Base-by-base conservation (phyloP, 192 early-diverging fungal genomes). In the Backusella westeae region DNA sequence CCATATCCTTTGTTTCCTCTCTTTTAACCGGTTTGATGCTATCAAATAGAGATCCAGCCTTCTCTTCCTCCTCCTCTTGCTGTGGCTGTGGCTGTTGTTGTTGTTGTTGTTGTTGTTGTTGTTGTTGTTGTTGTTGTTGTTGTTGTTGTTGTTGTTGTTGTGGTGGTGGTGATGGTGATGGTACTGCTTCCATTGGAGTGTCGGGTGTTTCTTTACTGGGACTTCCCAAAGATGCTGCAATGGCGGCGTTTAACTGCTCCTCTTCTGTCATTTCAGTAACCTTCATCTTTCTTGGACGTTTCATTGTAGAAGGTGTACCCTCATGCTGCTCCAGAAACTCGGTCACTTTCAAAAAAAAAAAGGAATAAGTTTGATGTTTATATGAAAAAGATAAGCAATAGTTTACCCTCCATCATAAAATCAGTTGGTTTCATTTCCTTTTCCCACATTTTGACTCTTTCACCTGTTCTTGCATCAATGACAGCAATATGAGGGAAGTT, bases 391-490 rank as follows among this genome's bases (percentile, higher is more conserved):
- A 39, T 10, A 39, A 39, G 10, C 8, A 21, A 53, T 67, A 3
- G 35, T 42, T 67, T 84, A 92, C 91, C 87, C 76, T 93, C 91
- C 42, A 91, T 85, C 42, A 96, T 67, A 74, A 95, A 93, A 36
- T 95, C 94, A 0, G 84, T 82, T 3, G 90, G 86, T 14, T 79
- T 83, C 15, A 88, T 79, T 19, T 83, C 35, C 39, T 80, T 84
- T 73, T 85, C 86, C 90, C 93, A 97, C 15, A 82, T 80, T 70
- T 89, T 91, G 82, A 94, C 84, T 75, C 93, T 86, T 82, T 98
- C 97, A 59, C 93, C 95, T 1, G 96, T 98, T 73, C 91, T 83
- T 19, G 97, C 93, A 80, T 98, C 96, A 35, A 98, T 89, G 65
- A 93, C 93, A 34, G 93, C 94, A 39, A 96, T 86, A 81, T 98